Evolutionary conservation across 2,329 filamentous ascomycete species (phyloP).

Genomic region (Ceratocystis diversiconidia): DNA sequence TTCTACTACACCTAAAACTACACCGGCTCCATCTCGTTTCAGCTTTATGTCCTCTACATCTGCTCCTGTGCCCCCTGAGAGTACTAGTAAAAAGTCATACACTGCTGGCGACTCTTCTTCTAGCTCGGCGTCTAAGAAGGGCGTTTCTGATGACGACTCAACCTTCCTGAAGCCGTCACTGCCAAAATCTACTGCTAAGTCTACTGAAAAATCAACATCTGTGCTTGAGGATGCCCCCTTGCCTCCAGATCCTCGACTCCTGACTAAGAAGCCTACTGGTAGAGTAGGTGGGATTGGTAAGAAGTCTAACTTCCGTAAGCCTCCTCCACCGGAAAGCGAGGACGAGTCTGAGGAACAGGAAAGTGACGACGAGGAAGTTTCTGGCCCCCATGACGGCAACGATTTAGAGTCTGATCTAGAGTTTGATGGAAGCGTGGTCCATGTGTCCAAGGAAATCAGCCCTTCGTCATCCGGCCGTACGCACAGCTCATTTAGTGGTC

Average conservation of each 20-base stretch:
- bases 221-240: conserved; percentile 27
- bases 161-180: conserved; percentile 12
- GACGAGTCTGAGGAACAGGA: conserved; percentile 28
- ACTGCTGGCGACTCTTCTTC: conserved; percentile 38
- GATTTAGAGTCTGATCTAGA: conserved; percentile 35
- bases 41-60: conserved; percentile 25
- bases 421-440: conserved; percentile 44
- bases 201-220: conserved; percentile 19
- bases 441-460: conserved; percentile 46
- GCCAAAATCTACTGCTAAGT: conserved; percentile 18
- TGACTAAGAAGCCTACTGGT: conserved; percentile 22
- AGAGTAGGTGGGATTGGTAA: conserved; percentile 7
- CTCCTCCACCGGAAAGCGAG: conserved; percentile 24
- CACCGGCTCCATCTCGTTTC: conserved; percentile 37
- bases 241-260: conserved; percentile 31
- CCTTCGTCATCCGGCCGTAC: conserved; percentile 40
- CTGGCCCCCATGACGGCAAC: conserved; percentile 31
- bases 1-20: conserved; percentile 38
- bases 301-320: conserved; percentile 9
- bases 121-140: conserved; percentile 21
- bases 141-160: conserved; percentile 15
- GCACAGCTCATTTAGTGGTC: conserved; percentile 40
- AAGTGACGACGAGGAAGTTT: conserved; percentile 27
- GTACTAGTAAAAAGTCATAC: conserved; percentile 39
- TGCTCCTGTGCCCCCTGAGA: conserved; percentile 39